Conservation (phyloP, 495 filamentous ascomycete genomes). For the Penicillium desertorum region DNA sequence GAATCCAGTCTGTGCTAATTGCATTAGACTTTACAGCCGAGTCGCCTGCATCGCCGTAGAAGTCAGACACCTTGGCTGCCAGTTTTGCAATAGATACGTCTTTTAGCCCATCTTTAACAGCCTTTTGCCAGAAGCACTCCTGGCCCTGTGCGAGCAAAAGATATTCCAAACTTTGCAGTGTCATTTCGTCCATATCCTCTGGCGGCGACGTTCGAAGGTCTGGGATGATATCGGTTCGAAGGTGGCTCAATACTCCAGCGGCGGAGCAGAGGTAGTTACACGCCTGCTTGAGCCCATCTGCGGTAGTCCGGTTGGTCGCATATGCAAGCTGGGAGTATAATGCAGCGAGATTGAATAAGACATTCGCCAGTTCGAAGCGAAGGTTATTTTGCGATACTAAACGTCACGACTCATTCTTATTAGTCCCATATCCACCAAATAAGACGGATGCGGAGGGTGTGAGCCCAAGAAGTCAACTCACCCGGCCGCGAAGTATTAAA, state of each 20-base stretch:
- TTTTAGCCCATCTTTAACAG: slow-evolving; percentile 89
- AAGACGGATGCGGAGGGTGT: not conserved
- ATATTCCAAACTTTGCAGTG: slow-evolving; percentile 78
- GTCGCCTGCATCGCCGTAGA: slow-evolving; percentile 82
- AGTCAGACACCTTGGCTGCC: slow-evolving; percentile 87
- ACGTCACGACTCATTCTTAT: not conserved
- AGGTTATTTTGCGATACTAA: slow-evolving; percentile 82
- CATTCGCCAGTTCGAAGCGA: slow-evolving; percentile 90
- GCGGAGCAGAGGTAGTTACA: slow-evolving; percentile 89
- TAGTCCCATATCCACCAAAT: not conserved
- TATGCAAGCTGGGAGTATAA: slow-evolving; percentile 92
- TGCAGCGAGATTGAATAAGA: slow-evolving; percentile 89
- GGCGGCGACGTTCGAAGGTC: slow-evolving; percentile 83
- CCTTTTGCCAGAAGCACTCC: slow-evolving; percentile 98
- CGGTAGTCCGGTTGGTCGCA: slow-evolving; percentile 72
- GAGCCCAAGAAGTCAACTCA: slow-evolving; percentile 29
- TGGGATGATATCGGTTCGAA: slow-evolving; percentile 76
- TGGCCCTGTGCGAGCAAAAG: slow-evolving; percentile 89
- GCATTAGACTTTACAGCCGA: slow-evolving; percentile 82
- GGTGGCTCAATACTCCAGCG: slow-evolving; percentile 78
- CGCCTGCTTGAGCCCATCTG: slow-evolving; percentile 82
- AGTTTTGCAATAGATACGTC: slow-evolving; percentile 88
- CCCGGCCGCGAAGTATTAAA: slow-evolving; percentile 78
- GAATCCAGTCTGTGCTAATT: slow-evolving; percentile 94
- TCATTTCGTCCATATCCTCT: slow-evolving; percentile 92